These are phyloP conservation scores for Lycium ferocissimum DNA, from an alignment of 257 asterid species.

Conservation along the genomic window DNA sequence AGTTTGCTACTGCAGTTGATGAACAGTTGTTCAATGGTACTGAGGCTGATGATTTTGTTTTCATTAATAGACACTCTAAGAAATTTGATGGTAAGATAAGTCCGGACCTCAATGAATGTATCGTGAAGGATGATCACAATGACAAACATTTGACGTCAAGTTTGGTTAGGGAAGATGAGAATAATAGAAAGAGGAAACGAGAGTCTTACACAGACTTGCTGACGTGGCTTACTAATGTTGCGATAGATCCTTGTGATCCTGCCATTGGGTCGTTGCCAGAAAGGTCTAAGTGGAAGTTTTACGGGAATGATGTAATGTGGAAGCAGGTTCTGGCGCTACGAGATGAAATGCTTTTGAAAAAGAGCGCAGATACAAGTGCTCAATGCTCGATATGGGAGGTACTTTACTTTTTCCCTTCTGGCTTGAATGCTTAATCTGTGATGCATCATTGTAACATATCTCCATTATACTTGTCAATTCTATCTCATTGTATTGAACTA, in stretches of 20 bases:
- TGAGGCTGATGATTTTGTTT: not conserved
- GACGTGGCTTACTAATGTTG: conserved; percentile 64
- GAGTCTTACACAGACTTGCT: conserved; percentile 48
- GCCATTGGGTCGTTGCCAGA: conserved; percentile 59
- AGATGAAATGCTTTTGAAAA: conserved; percentile 55
- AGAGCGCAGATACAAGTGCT: conserved; percentile 49
- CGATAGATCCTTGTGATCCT: conserved; percentile 68
- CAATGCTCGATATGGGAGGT: conserved; percentile 61
- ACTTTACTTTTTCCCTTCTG: not conserved
- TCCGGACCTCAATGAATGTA: not conserved
- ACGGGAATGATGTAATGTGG: conserved; percentile 62
- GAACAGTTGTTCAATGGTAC: not conserved
- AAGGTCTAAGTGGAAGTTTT: conserved; percentile 73
- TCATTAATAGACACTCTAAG: not conserved
- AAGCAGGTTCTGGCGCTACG: conserved; percentile 73
- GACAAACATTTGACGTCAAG: not conserved
- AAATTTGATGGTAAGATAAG: not conserved
- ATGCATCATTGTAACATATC: not conserved
- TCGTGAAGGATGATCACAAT: not conserved
- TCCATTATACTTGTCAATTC: not conserved
- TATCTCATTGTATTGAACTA: not conserved
- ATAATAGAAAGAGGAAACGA: conserved; percentile 65
- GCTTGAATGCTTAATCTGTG: not conserved
- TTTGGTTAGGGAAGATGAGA: conserved; percentile 34
- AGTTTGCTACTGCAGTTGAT: not conserved